Conservation (phyloP, 768 basidiomycete species). For the Suillus luteus region DNA sequence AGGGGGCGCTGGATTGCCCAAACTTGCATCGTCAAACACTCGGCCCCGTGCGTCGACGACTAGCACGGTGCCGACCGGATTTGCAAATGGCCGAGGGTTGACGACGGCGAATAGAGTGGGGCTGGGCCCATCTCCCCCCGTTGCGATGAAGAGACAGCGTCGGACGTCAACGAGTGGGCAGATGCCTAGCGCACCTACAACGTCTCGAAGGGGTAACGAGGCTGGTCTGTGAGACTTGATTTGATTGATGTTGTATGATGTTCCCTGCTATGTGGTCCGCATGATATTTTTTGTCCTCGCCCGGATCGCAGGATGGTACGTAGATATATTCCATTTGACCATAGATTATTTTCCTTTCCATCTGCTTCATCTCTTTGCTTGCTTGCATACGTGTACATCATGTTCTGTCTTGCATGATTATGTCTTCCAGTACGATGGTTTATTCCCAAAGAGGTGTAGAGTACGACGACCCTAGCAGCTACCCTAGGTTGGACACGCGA, state of each 20-base stretch:
- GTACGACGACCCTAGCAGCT: conserved; percentile 17
- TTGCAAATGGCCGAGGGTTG: conserved; percentile 43
- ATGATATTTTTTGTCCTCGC: conserved; percentile 34
- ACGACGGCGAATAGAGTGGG: conserved; percentile 32
- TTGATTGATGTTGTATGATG: conserved; percentile 2
- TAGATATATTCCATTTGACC: conserved; percentile 22
- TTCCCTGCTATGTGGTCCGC: conserved; percentile 22
- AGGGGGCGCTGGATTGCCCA: conserved; percentile 60
- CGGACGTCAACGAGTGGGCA: conserved; percentile 67
- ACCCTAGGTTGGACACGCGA: conserved; percentile 8
- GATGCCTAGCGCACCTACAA: conserved; percentile 36
- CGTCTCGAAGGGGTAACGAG: conserved; percentile 32
- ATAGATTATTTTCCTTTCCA: conserved; percentile 36
- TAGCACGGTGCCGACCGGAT: conserved; percentile 52
- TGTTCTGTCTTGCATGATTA: conserved; percentile 22
- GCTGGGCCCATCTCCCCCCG: conserved; percentile 23
- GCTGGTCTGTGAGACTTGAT: conserved; percentile 11
- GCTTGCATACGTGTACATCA: conserved; percentile 23
- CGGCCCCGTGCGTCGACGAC: conserved; percentile 74
- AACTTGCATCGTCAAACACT: conserved; percentile 72
- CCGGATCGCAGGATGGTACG: conserved; percentile 37
- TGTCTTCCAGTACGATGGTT: conserved; percentile 33
- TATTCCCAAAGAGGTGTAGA: conserved; percentile 33
- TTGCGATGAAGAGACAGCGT: conserved; percentile 77
- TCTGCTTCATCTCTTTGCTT: conserved; percentile 16